Conservation (phyloP, 192 early-diverging fungal genomes). For the Coemansia sp. region DNA sequence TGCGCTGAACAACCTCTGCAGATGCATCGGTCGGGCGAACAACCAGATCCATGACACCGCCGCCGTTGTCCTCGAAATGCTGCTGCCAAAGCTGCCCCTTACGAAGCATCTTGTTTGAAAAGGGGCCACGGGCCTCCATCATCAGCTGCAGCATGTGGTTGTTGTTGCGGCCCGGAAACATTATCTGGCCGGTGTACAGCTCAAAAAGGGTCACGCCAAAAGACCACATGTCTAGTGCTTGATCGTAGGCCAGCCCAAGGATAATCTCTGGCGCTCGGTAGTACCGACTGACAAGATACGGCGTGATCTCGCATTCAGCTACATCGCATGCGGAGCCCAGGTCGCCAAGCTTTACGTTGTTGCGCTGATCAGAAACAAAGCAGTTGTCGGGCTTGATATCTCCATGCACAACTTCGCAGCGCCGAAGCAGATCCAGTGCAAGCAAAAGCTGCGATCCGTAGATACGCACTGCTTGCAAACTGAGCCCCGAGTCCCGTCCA, state of each 20-base stretch:
- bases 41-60: slow-evolving; percentile 43
- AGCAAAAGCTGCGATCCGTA: slow-evolving; percentile 91
- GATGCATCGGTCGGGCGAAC: slow-evolving; percentile 54
- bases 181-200: slow-evolving; percentile 90
- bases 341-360: slow-evolving; percentile 87
- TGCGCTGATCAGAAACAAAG: slow-evolving; percentile 80
- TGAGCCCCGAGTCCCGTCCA: slow-evolving; percentile 90
- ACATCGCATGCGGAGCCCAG: slow-evolving; percentile 90
- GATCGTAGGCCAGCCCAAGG: slow-evolving; percentile 84
- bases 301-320: slow-evolving; percentile 88
- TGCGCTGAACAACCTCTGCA: slow-evolving; percentile 67
- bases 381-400: slow-evolving; percentile 99
- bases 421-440: slow-evolving; percentile 77
- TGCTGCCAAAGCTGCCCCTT: slow-evolving; percentile 77
- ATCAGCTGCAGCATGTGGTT: slow-evolving; percentile 94
- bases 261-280: slow-evolving; percentile 98
- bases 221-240: slow-evolving; percentile 93
- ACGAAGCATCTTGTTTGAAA: slow-evolving; percentile 80
- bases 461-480: slow-evolving; percentile 86
- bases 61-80: slow-evolving; percentile 83
- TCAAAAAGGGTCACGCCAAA: slow-evolving; percentile 93
- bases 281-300: slow-evolving; percentile 93
- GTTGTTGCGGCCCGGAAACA: slow-evolving; percentile 92
- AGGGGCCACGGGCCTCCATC: slow-evolving; percentile 92
- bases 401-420: slow-evolving; percentile 84